These are phyloP conservation scores for Colletotrichum scovillei DNA, from an alignment of 2,329 filamentous ascomycete genomes.

Conservation along the genomic window DNA sequence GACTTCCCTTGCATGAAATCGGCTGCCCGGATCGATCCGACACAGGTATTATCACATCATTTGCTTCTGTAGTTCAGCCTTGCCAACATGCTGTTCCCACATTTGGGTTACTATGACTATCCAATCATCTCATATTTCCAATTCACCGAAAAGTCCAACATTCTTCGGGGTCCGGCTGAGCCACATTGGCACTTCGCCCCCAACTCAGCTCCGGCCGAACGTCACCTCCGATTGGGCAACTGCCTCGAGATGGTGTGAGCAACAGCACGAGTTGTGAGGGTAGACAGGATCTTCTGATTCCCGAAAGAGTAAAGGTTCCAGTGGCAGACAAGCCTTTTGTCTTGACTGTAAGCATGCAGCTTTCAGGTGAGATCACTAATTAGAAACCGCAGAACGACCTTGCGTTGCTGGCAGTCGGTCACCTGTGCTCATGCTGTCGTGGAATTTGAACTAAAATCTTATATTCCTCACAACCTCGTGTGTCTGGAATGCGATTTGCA, in stretches of 20 bases:
- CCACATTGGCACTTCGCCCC: conserved; percentile 1
- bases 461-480: not conserved
- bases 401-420: not conserved
- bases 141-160: not conserved
- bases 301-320: not conserved
- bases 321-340: not conserved
- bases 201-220: not conserved
- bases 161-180: not conserved
- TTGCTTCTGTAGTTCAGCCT: not conserved
- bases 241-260: not conserved
- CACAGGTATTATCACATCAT: not conserved
- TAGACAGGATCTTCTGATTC: not conserved
- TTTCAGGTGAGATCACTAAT: not conserved
- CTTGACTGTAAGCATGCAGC: not conserved
- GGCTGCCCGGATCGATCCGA: not conserved
- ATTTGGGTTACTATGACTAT: not conserved
- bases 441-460: not conserved
- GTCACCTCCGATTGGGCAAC: not conserved
- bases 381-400: not conserved
- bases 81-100: no score
- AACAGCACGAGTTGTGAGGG: not conserved
- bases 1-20: not conserved
- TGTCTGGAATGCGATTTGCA: not conserved
- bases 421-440: not conserved
- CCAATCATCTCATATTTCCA: not conserved